Evolutionary conservation across 2,329 filamentous ascomycete genomes (phyloP), one percentile per base, ranked within the genome.

Genomic region (Cladosporium sp.): DNA sequence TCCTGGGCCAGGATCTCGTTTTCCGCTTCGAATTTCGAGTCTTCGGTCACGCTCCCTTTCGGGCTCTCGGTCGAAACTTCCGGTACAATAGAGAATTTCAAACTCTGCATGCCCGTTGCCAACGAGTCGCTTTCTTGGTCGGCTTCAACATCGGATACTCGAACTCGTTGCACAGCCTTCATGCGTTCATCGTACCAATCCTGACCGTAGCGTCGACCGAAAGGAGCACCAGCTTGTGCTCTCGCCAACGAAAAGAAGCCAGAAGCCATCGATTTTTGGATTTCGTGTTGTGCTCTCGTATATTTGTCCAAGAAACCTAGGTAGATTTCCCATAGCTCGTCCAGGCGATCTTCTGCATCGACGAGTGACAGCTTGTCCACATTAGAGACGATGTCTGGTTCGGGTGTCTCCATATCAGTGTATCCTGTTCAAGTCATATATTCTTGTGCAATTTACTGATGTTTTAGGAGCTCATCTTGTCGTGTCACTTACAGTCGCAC

Each of bases 131-230:
- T 18, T 18, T 13, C 18, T 3, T 12, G 17, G 7, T 30, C 34
- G 44, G 17, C 7, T n/a, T 30, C 1, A 19, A 13, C 24, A 30
- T 9, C 13, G 20, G 17, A 47, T 18, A 48, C 37, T 15, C 17
- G 18, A 15, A 24, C 34, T 50, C 61, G 66, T 47, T 79, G 70
- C 18, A 67, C 68, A 3, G 85, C 84, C 63, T 82, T 82, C 82
- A 89, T 88, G 41, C 87, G 78, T 56, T 82, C 79, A 66, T 91
- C 86, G 64, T 88, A 92, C 62, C 80, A 79, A 59, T 88, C 84
- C 56, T 74, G 77, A 3, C 86, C 86, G 64, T 86, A 90, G 37
- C 81, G 75, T 54, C 83, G 79, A 11, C 56, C 54, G 18, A 54
- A 80, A 73, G 62, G 81, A 75, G n/a, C 80, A 81, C 22, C 80